Conservation (phyloP, 805 yeast genomes). For the Lipomyces sp. region DNA sequence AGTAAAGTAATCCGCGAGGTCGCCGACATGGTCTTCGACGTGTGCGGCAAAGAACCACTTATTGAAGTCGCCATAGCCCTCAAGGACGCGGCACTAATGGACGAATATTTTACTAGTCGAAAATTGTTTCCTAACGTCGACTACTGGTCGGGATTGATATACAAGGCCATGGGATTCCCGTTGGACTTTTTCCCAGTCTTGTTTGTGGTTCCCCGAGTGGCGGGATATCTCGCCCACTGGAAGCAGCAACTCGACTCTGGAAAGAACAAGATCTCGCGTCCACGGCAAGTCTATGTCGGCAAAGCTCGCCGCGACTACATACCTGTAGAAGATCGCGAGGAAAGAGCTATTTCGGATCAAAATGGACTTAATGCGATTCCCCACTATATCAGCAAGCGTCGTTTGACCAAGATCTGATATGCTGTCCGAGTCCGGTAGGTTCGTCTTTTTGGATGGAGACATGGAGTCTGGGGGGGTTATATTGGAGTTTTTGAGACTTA, state of each 20-base stretch:
- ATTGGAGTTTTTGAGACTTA: neutral
- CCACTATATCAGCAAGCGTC: conserved; percentile 35
- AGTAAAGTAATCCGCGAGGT: conserved; percentile 34
- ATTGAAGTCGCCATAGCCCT: conserved; percentile 36
- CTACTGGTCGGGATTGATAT: conserved; percentile 38
- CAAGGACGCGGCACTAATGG: conserved; percentile 33
- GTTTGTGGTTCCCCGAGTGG: conserved; percentile 36
- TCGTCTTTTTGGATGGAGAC: too few species aligned
- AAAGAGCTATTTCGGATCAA: conserved; percentile 15
- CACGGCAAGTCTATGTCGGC: conserved; percentile 35
- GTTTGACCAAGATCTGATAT: conserved; percentile 22
- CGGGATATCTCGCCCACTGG: conserved; percentile 38
- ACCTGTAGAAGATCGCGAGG: conserved; percentile 29
- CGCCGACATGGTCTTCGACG: conserved; percentile 36
- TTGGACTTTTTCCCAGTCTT: conserved; percentile 36
- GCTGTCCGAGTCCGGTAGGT: too few species aligned
- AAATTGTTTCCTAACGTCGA: conserved; percentile 36
- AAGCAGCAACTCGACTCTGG: conserved; percentile 36
- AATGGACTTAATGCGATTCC: conserved; percentile 31
- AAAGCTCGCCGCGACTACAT: conserved; percentile 33
- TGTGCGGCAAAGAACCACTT: conserved; percentile 35
- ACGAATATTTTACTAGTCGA: conserved; percentile 34
- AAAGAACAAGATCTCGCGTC: conserved; percentile 36
- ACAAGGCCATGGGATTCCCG: conserved; percentile 38
- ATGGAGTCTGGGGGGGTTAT: neutral